Conservation (phyloP, 768 basidiomycete genomes). For the Hydnomerulius pinastri region DNA sequence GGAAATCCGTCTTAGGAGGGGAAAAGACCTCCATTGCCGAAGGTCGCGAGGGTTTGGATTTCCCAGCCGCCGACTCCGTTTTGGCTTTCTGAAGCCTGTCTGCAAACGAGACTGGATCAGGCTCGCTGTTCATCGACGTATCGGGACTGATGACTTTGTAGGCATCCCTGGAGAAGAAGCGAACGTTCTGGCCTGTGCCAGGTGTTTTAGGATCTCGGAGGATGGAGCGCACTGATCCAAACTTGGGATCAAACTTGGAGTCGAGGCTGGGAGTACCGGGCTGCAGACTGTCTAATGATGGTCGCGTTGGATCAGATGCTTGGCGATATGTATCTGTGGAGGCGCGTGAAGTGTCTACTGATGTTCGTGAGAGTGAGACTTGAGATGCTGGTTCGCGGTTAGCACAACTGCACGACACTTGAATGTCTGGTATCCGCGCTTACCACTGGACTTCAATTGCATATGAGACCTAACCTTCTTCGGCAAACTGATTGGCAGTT, state of each 20-base stretch:
- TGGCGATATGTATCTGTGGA: constrained; percentile 43
- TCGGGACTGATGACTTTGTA: constrained; percentile 70
- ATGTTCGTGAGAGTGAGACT: constrained; percentile 26
- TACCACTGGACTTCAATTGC: constrained; percentile 40
- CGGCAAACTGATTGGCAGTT: constrained; percentile 37
- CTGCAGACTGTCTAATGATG: constrained; percentile 6
- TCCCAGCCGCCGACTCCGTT: not conserved
- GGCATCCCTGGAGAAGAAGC: constrained; percentile 73
- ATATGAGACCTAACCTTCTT: constrained; percentile 56
- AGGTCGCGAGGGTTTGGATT: constrained; percentile 42
- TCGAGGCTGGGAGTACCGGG: constrained; percentile 32
- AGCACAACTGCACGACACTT: not conserved
- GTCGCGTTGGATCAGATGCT: constrained; percentile 19
- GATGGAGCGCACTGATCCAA: constrained; percentile 68
- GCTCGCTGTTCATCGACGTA: constrained; percentile 45
- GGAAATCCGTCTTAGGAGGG: constrained; percentile 18
- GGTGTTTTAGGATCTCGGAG: constrained; percentile 71
- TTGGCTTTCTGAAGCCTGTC: constrained; percentile 18
- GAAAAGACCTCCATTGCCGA: constrained; percentile 54
- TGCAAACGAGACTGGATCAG: constrained; percentile 27
- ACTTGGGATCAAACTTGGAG: constrained; percentile 23
- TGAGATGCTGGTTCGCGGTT: constrained; percentile 25
- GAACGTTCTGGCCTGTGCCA: constrained; percentile 76
- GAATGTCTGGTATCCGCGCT: constrained; percentile 14
- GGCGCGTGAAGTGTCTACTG: constrained; percentile 33